Percentiles rank a stretch among this genome's conserved stretches.
Evolutionary conservation across 1,284 basidiomycete genomes (phyloP).

Genomic region (Cutaneotrichosporon sp.): DNA sequence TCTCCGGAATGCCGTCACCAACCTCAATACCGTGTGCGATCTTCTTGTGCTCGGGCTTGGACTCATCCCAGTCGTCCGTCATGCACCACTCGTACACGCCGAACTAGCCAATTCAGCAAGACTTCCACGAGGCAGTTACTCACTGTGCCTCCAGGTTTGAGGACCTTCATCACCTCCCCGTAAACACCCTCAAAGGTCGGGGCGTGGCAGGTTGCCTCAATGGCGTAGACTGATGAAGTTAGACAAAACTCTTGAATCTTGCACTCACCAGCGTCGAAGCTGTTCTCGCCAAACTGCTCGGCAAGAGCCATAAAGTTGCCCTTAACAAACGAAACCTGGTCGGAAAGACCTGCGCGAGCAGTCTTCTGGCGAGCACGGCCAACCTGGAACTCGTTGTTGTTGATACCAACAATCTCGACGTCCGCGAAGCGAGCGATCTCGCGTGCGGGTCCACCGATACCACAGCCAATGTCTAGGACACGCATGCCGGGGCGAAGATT

Average conservation of each 20-base stretch:
- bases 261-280: constrained; percentile 84
- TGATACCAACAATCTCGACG: constrained; percentile 78
- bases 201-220: constrained; percentile 96
- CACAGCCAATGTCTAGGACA: constrained; percentile 96
- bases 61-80: constrained; percentile 90
- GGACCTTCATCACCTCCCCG: constrained; percentile 83
- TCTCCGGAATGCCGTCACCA: constrained; percentile 96
- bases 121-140: constrained; percentile 44
- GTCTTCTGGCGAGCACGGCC: constrained; percentile 81
- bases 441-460: constrained; percentile 93
- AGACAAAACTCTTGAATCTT: not conserved
- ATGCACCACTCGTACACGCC: constrained; percentile 99
- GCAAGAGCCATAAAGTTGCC: constrained; percentile 95
- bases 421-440: constrained; percentile 92
- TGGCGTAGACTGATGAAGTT: constrained; percentile 71
- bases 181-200: constrained; percentile 95
- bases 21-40: constrained; percentile 86
- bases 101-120: constrained; percentile 57
- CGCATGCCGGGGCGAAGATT: constrained; percentile 79
- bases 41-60: constrained; percentile 80
- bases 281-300: constrained; percentile 88
- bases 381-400: constrained; percentile 97
- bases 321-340: constrained; percentile 75
- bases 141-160: constrained; percentile 94
- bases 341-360: constrained; percentile 66